These are phyloP conservation scores for Pseudotulostoma volvatum DNA, from an alignment of 495 filamentous ascomycete species.

Conservation along the genomic window DNA sequence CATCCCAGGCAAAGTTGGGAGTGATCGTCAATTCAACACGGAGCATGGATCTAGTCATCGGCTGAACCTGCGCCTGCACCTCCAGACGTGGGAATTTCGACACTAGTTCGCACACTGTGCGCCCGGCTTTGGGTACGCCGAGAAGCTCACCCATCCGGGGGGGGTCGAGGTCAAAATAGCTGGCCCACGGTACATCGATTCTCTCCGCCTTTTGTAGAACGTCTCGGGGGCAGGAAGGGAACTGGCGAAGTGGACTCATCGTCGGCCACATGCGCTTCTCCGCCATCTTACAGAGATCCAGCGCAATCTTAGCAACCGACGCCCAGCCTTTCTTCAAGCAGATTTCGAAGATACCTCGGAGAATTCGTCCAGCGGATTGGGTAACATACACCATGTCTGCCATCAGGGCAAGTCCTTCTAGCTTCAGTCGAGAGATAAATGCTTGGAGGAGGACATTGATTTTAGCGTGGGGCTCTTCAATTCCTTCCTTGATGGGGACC, in stretches of 20 bases:
- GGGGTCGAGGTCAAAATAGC: constrained; percentile 89
- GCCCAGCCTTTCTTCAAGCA: constrained; percentile 92
- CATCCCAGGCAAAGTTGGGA: constrained; percentile 95
- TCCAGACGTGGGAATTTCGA: constrained; percentile 88
- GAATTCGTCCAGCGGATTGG: constrained; percentile 89
- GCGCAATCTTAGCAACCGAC: constrained; percentile 76
- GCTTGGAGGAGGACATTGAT: constrained; percentile 98
- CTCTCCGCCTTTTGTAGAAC: constrained; percentile 83
- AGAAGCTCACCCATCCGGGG: constrained; percentile 94
- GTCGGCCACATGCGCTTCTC: constrained; percentile 99
- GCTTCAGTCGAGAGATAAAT: constrained; percentile 85
- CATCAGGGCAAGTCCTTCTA: constrained; percentile 92
- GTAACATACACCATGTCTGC: constrained; percentile 98
- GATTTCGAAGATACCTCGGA: constrained; percentile 93
- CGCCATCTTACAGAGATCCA: constrained; percentile 97
- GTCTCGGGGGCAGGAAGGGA: constrained; percentile 63
- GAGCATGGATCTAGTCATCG: constrained; percentile 92
- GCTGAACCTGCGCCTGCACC: constrained; percentile 81
- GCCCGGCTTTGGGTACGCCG: constrained; percentile 79
- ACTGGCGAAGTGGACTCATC: constrained; percentile 90
- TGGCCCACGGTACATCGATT: constrained; percentile 85
- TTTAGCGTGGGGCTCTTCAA: constrained; percentile 93
- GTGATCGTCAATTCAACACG: constrained; percentile 83
- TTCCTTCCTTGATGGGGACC: constrained; percentile 91
- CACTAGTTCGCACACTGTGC: constrained; percentile 67